Conservation (phyloP, 1,139 yeast genomes). For the Taiozyma sp. region DNA sequence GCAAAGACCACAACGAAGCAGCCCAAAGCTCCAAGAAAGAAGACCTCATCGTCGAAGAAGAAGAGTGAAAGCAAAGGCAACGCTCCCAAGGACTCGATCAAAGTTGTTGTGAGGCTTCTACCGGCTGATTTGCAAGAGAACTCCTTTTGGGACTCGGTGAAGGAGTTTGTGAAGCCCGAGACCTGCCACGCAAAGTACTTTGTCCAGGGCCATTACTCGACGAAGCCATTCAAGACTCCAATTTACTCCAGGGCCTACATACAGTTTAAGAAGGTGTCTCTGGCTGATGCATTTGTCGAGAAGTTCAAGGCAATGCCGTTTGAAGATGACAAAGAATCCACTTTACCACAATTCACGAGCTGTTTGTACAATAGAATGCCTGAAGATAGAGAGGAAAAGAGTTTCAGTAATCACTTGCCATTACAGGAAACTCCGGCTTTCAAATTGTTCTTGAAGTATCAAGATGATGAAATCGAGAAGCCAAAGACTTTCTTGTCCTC, state of each 20-base stretch:
- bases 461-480: conserved; percentile 15
- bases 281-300: conserved; percentile 13
- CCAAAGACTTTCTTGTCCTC: conserved; percentile 10
- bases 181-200: conserved; percentile 12
- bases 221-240: conserved; percentile 23
- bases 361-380: conserved; percentile 16
- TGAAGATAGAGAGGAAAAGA: background rate
- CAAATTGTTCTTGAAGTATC: conserved; percentile 13
- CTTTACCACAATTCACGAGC: conserved; percentile 12
- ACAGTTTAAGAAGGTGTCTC: conserved; percentile 11
- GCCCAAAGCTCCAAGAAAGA: background rate
- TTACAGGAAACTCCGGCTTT: conserved; percentile 9
- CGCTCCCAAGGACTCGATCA: conserved; percentile 3
- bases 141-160: conserved; percentile 12
- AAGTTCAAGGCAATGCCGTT: conserved; percentile 8
- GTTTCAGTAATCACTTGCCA: background rate
- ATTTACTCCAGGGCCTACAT: conserved; percentile 24
- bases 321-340: conserved; percentile 21
- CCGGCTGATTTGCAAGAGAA: conserved; percentile 20
- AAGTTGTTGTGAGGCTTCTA: conserved; percentile 18
- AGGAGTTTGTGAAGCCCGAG: conserved; percentile 2
- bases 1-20: background rate
- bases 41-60: background rate
- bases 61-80: background rate
- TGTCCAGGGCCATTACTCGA: conserved; percentile 21